Evolutionary conservation across 2,329 filamentous ascomycete species (phyloP).

Genomic region (Verticillium longisporum): DNA sequence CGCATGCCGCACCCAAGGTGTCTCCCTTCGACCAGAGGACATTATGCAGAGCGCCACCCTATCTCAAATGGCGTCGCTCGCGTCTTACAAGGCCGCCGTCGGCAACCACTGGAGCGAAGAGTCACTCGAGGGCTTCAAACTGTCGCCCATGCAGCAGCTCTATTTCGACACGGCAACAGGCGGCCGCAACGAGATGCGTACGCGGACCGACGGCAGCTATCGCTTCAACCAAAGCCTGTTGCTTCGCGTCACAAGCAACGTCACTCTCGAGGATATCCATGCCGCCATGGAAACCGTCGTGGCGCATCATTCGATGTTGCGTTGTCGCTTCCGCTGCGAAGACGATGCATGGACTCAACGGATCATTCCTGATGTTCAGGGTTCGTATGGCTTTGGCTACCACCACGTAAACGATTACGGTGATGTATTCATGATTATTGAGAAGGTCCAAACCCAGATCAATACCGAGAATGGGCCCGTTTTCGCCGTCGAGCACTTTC

Average conservation of each 20-base stretch:
- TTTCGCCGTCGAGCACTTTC: conserved; percentile 42
- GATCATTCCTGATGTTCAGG: conserved; percentile 29
- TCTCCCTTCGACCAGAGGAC: conserved; percentile 27
- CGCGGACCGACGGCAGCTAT: conserved; percentile 26
- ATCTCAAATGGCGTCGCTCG: conserved; percentile 28
- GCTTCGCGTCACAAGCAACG: conserved; percentile 33
- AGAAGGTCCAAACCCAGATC: conserved; percentile 33
- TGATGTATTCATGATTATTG: conserved; percentile 33
- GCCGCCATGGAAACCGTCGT: conserved; percentile 42
- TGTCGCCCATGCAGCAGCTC: conserved; percentile 48
- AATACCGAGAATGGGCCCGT: conserved; percentile 43
- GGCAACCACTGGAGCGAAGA: conserved; percentile 24
- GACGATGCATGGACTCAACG: conserved; percentile 38
- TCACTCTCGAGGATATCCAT: conserved; percentile 34
- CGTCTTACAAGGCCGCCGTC: conserved; percentile 21
- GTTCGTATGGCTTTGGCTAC: conserved; percentile 37
- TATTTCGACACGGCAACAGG: conserved; percentile 42
- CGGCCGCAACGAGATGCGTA: conserved; percentile 21
- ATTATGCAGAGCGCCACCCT: conserved; percentile 29
- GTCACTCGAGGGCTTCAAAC: conserved; percentile 30
- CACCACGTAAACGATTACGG: conserved; percentile 31
- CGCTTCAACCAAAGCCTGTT: conserved; percentile 46
- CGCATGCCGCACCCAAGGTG: conserved; percentile 28
- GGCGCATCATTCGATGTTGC: conserved; percentile 43
- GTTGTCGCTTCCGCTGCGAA: conserved; percentile 34